phyloP scores from a whole-genome alignment of 352 stramenopile genomes.

The Ophiocytium majus region DNA sequence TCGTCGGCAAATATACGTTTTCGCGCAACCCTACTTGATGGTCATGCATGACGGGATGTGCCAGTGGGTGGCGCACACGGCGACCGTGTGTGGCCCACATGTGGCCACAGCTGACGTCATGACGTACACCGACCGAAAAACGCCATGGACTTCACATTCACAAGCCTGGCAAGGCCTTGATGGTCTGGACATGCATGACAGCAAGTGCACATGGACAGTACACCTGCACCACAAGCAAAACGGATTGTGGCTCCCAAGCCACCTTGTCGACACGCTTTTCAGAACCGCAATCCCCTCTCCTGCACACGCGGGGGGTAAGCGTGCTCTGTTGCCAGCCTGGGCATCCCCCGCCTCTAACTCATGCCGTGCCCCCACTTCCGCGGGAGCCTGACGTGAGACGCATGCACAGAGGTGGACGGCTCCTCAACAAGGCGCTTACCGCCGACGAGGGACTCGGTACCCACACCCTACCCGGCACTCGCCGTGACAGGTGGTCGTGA shows the following conservation, averaged over 20 bases:
- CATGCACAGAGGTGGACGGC: background rate
- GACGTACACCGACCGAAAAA: too few species aligned
- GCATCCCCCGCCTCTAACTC: background rate
- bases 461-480: background rate
- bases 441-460: background rate
- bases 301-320: background rate
- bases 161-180: too few species aligned
- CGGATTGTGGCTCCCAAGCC: background rate
- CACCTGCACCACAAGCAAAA: too few species aligned
- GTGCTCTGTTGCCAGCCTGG: background rate
- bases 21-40: too few species aligned
- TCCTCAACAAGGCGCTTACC: background rate
- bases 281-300: background rate
- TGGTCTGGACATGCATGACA: too few species aligned
- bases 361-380: background rate
- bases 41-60: too few species aligned
- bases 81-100: too few species aligned
- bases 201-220: too few species aligned
- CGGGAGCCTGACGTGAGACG: background rate
- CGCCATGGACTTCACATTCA: too few species aligned
- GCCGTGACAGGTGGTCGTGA: background rate
- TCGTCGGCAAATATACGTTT: too few species aligned
- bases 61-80: too few species aligned
- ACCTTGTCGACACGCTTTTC: background rate
- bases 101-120: too few species aligned